A percentile compares a stretch with the other conserved stretches of the same genome.
Conservation (phyloP, 1,139 yeast genomes). For the Barnettozyma hawaiiensis region DNA sequence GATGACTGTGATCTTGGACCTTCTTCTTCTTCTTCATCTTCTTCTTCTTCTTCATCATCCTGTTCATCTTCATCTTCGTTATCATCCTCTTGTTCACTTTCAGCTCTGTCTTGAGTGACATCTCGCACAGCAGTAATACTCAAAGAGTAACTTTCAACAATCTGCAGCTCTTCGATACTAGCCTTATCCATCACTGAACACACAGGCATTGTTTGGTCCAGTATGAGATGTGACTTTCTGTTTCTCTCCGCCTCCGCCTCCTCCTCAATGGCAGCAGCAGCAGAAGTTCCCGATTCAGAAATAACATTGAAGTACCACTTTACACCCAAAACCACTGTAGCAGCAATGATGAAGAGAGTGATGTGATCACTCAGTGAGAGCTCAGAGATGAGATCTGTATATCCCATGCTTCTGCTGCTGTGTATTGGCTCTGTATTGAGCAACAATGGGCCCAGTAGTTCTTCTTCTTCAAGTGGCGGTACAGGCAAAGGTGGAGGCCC, state of each 20-base stretch:
- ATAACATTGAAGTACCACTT: not conserved
- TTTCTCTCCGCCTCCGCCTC: not conserved
- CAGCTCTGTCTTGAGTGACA: not conserved
- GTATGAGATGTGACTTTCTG: not conserved
- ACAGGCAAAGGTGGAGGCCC: not conserved
- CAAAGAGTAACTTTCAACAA: conserved; percentile 5
- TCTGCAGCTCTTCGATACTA: conserved; percentile 4
- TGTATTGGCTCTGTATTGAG: not conserved
- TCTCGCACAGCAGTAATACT: not conserved
- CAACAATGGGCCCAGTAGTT: not conserved
- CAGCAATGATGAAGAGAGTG: not conserved
- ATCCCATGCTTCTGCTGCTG: too few relatives aligned
- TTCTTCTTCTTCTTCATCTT: not conserved
- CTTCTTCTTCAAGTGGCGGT: not conserved
- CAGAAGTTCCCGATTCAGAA: too few relatives aligned
- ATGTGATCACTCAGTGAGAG: not conserved
- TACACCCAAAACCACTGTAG: not conserved
- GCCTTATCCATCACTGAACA: conserved; percentile 9
- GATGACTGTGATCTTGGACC: not conserved
- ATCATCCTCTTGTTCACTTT: not conserved
- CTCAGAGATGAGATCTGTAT: not conserved
- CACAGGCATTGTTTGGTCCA: not conserved
- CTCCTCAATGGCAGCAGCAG: too few relatives aligned
- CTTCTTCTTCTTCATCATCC: not conserved
- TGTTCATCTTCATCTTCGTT: not conserved